Conservation (phyloP, 2,329 filamentous ascomycete genomes). For the Ceratocystis colombiana region DNA sequence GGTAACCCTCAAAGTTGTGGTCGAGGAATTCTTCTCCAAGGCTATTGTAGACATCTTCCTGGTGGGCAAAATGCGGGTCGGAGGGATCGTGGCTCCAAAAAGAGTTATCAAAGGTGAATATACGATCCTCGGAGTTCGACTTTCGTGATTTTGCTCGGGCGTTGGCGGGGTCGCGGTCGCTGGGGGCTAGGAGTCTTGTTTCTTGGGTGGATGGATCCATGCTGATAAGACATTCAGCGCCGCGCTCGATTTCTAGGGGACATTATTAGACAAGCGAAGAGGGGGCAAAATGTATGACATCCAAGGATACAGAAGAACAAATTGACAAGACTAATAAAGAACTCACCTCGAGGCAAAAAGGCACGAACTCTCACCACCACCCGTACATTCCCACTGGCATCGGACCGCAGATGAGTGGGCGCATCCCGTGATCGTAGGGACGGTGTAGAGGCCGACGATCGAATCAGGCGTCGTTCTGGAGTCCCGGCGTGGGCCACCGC, state of each 20-base stretch:
- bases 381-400: constrained; percentile 64
- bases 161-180: constrained; percentile 44
- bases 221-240: constrained; percentile 72
- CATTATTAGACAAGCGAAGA: constrained; percentile 10
- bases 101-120: constrained; percentile 92
- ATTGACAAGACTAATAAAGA: not conserved
- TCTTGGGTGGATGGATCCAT: constrained; percentile 84
- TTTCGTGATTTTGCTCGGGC: constrained; percentile 50
- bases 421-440: constrained; percentile 65
- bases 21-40: constrained; percentile 95
- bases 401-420: constrained; percentile 46
- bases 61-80: constrained; percentile 79
- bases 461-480: constrained; percentile 35
- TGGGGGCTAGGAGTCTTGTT: constrained; percentile 68
- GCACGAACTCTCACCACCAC: constrained; percentile 73
- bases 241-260: constrained; percentile 62
- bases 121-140: constrained; percentile 74
- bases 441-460: constrained; percentile 66
- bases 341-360: constrained; percentile 65
- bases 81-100: constrained; percentile 86
- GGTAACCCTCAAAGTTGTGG: constrained; percentile 98
- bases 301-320: not conserved
- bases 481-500: constrained; percentile 39
- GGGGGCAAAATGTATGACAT: not conserved
- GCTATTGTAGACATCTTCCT: constrained; percentile 88